Evolutionary conservation across 345 rosid genomes (phyloP).

Genomic region (Lenwebbia sp.): DNA sequence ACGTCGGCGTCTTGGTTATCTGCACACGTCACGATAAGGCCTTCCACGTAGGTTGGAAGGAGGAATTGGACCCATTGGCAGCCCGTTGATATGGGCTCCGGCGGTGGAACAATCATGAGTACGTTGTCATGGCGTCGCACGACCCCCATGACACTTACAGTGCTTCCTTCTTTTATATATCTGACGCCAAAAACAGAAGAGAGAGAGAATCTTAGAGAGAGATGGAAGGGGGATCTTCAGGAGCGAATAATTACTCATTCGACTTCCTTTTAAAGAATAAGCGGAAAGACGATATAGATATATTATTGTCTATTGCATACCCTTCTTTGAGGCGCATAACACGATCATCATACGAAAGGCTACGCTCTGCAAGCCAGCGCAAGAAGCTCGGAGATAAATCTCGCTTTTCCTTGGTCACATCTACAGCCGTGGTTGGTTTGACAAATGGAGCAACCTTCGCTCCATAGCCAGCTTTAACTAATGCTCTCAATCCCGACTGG

Average conservation of each 20-base stretch:
- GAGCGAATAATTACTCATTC: not conserved
- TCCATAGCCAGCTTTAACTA: conserved; percentile 89
- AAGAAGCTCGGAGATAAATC: conserved; percentile 71
- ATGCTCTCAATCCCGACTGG: conserved; percentile 83
- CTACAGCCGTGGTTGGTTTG: conserved; percentile 52
- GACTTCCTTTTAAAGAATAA: not conserved
- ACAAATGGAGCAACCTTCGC: conserved; percentile 84
- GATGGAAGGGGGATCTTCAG: not conserved
- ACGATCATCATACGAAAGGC: conserved; percentile 53
- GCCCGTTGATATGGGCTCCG: conserved; percentile 57
- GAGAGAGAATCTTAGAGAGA: not conserved
- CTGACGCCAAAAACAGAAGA: conserved; percentile 21
- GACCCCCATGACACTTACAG: conserved; percentile 91
- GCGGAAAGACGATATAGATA: not conserved
- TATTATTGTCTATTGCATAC: conserved; percentile 13
- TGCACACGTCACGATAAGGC: conserved; percentile 66
- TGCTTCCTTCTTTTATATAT: conserved; percentile 88
- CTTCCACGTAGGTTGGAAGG: conserved; percentile 66
- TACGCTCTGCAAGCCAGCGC: conserved; percentile 72
- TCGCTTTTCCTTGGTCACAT: conserved; percentile 43
- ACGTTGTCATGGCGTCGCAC: conserved; percentile 78
- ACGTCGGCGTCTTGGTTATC: conserved; percentile 64
- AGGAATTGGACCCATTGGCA: conserved; percentile 75
- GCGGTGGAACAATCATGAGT: conserved; percentile 74
- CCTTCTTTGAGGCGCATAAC: conserved; percentile 90